These are phyloP conservation scores for Phytophthora constricta DNA, from an alignment of 352 stramenopile genomes.

Conservation along the genomic window DNA sequence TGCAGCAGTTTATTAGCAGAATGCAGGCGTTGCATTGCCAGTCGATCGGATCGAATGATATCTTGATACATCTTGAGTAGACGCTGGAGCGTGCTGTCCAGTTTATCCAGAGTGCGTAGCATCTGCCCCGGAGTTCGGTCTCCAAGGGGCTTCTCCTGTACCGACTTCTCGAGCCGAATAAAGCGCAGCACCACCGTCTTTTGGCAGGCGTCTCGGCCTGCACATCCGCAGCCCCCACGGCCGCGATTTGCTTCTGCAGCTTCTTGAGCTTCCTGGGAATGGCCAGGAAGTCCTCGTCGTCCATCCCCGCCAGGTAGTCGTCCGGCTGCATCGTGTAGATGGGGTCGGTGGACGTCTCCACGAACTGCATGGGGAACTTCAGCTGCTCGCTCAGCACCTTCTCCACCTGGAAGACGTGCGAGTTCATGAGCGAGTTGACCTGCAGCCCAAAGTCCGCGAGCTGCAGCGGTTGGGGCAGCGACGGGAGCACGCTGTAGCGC, in stretches of 20 bases:
- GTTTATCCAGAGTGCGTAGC: conserved; percentile 51
- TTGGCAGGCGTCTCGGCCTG: conserved; percentile 33
- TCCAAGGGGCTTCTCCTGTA: conserved; percentile 45
- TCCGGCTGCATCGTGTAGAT: conserved; percentile 92
- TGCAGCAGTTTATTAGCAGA: conserved; percentile 70
- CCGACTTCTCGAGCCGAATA: conserved; percentile 51
- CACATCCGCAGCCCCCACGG: conserved; percentile 27
- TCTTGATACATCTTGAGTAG: conserved; percentile 46
- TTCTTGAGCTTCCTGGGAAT: conserved; percentile 49
- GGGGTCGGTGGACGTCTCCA: conserved; percentile 32
- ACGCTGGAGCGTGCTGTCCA: conserved; percentile 40
- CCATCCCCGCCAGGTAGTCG: conserved; percentile 92
- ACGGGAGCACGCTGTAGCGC: conserved; percentile 46
- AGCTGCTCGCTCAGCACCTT: conserved; percentile 24
- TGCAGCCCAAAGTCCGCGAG: conserved; percentile 54
- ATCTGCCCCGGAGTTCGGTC: conserved; percentile 52
- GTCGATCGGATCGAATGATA: conserved; percentile 47
- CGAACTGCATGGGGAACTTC: conserved; percentile 42
- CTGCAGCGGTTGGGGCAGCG: conserved; percentile 2
- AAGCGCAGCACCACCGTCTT: conserved; percentile 62
- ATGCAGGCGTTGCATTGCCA: conserved; percentile 52
- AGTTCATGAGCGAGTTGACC: conserved; percentile 50
- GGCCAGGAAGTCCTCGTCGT: conserved; percentile 60
- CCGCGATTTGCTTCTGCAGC: conserved; percentile 47
- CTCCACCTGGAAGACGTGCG: conserved; percentile 60